Percentiles rank a stretch among this genome's conserved stretches.
These are phyloP conservation scores for Coleophoma cylindrospora DNA, from an alignment of 2,329 filamentous ascomycete genomes.

Conservation along the genomic window DNA sequence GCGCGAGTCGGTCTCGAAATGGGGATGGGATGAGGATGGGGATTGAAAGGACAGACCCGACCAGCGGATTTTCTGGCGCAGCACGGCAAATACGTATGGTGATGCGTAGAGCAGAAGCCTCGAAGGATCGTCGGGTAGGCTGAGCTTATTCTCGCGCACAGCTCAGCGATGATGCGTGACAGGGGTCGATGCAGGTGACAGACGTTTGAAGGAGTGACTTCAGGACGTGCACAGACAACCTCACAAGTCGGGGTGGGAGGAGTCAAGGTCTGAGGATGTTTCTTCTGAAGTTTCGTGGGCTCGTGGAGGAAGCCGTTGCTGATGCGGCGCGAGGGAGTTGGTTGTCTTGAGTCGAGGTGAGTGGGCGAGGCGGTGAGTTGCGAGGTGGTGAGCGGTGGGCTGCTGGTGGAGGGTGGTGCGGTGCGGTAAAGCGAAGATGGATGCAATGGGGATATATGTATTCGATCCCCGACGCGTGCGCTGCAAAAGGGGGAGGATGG, in stretches of 20 bases:
- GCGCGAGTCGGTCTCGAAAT: not conserved
- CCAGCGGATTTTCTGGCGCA: conserved; percentile 1
- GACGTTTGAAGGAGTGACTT: not conserved
- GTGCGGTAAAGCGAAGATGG: too few relatives aligned
- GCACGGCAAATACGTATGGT: not conserved
- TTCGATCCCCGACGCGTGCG: too few relatives aligned
- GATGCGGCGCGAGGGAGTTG: not conserved
- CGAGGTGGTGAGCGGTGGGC: too few relatives aligned
- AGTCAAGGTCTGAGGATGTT: not conserved
- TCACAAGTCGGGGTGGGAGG: not conserved
- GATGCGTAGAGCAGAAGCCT: not conserved
- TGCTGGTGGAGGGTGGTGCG: too few relatives aligned
- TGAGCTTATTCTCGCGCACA: not conserved
- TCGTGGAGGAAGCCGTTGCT: not conserved
- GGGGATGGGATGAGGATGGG: not conserved
- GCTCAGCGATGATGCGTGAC: not conserved
- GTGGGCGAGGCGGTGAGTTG: too few relatives aligned
- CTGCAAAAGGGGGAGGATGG: too few relatives aligned
- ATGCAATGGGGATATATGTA: too few relatives aligned
- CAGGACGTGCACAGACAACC: not conserved
- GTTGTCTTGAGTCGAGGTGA: not conserved
- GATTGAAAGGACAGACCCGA: not conserved
- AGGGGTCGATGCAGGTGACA: not conserved
- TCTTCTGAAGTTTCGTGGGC: not conserved
- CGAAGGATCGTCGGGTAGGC: not conserved